Evolutionary conservation across 2,329 filamentous ascomycete genomes (phyloP).

Genomic region (Neobulgaria alba): DNA sequence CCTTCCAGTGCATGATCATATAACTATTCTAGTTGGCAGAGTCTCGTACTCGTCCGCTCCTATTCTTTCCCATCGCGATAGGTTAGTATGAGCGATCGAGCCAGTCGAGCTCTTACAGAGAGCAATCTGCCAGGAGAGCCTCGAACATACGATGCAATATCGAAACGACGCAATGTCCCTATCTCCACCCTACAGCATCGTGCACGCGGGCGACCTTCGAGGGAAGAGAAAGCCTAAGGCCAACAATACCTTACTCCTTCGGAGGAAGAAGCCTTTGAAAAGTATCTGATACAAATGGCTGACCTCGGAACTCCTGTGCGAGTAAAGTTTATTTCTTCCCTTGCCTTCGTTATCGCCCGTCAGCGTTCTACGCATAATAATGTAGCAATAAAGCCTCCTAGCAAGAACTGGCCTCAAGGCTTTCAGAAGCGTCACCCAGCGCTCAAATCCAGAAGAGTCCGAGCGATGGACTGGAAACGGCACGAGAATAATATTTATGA

Average conservation of each 20-base stretch:
- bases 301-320: neutral
- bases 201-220: slow-evolving; percentile 6
- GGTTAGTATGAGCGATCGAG: too few species aligned
- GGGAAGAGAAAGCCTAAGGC: slow-evolving; percentile 8
- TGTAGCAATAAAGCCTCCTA: slow-evolving; percentile 12
- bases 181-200: slow-evolving; percentile 4
- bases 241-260: slow-evolving; percentile 19
- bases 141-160: neutral
- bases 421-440: slow-evolving; percentile 18
- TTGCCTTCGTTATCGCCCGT: too few species aligned
- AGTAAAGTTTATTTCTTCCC: too few species aligned
- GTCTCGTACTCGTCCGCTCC: too few species aligned
- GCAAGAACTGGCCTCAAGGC: slow-evolving; percentile 15
- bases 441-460: slow-evolving; percentile 13
- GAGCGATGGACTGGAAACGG: slow-evolving; percentile 12
- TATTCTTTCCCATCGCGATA: too few species aligned
- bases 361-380: too few species aligned
- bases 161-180: slow-evolving; percentile 1
- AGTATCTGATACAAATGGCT: neutral
- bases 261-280: slow-evolving; percentile 20
- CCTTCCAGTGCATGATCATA: too few species aligned
- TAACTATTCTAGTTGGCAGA: too few species aligned
- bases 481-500: neutral
- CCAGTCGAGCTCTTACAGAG: neutral
- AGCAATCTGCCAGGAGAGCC: neutral